phyloP scores from a whole-genome alignment of 2,329 filamentous ascomycete species.

The Pyrenochaeta sp. region DNA sequence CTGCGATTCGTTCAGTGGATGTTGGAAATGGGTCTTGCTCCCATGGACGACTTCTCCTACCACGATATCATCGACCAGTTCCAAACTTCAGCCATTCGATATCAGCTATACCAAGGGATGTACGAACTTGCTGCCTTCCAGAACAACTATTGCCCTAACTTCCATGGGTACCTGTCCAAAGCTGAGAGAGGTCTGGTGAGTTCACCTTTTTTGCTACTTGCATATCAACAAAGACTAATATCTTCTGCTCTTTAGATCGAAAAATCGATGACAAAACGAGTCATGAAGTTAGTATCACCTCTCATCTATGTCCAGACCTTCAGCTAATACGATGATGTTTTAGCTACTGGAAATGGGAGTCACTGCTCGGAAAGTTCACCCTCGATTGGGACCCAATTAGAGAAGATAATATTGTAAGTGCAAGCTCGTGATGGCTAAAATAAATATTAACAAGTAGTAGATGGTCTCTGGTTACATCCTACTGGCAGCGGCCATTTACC shows the following conservation, averaged over 20 bases:
- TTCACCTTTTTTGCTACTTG: no score
- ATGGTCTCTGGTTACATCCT: slow-evolving; percentile 25
- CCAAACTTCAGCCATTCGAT: slow-evolving; percentile 23
- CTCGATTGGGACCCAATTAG: slow-evolving; percentile 20
- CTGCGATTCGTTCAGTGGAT: slow-evolving; percentile 23
- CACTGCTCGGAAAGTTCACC: slow-evolving; percentile 22
- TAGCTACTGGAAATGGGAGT: slow-evolving; percentile 29
- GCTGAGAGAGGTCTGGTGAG: slow-evolving; percentile 11
- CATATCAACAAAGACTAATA: no score
- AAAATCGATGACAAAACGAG: slow-evolving; percentile 17
- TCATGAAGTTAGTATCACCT: slow-evolving; percentile 13
- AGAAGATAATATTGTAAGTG: slow-evolving; percentile 19
- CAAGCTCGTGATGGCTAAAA: neutral
- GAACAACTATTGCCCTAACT: slow-evolving; percentile 17
- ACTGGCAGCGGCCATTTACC: slow-evolving; percentile 17
- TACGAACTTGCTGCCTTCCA: slow-evolving; percentile 17
- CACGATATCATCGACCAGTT: slow-evolving; percentile 29
- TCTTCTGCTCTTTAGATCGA: no score
- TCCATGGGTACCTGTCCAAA: slow-evolving; percentile 19
- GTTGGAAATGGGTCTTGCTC: slow-evolving; percentile 19
- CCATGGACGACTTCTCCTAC: slow-evolving; percentile 19
- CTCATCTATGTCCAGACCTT: neutral
- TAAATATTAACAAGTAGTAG: neutral
- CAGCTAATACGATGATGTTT: neutral
- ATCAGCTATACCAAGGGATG: slow-evolving; percentile 19